Conservation (phyloP, 495 filamentous ascomycete species). For the Acidiella bohemica region DNA sequence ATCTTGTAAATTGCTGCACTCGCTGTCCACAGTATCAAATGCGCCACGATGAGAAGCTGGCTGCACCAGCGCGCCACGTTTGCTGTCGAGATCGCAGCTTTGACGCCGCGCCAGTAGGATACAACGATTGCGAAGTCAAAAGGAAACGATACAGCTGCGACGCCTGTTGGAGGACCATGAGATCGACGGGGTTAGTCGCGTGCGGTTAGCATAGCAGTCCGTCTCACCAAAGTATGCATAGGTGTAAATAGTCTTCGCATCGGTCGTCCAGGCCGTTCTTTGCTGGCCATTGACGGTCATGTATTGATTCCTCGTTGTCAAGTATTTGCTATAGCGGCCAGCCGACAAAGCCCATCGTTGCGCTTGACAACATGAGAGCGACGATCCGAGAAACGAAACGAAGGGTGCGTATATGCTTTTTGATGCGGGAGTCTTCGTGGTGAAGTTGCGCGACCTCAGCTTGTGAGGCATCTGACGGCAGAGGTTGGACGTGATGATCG, state of each 20-base stretch:
- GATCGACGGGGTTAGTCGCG: too few species aligned
- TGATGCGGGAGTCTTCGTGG: slow-evolving; percentile 4
- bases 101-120: slow-evolving; percentile 6
- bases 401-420: slow-evolving; percentile 12
- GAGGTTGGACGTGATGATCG: too few species aligned
- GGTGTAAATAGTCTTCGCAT: slow-evolving; percentile 4
- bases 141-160: slow-evolving; percentile 1
- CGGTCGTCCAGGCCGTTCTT: slow-evolving; percentile 10
- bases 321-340: slow-evolving; percentile 11
- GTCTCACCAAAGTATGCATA: slow-evolving; percentile 16
- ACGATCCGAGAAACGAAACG: slow-evolving; percentile 9
- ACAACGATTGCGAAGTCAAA: slow-evolving; percentile 8
- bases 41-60: not conserved
- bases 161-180: too few species aligned
- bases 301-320: slow-evolving; percentile 7
- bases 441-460: not conserved
- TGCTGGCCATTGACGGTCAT: slow-evolving; percentile 8
- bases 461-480: too few species aligned
- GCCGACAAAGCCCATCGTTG: slow-evolving; percentile 5
- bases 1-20: slow-evolving; percentile 3
- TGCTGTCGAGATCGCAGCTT: slow-evolving; percentile 5
- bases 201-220: too few species aligned
- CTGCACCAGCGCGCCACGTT: slow-evolving; percentile 3
- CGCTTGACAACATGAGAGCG: slow-evolving; percentile 3
- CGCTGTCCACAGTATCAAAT: slow-evolving; percentile 7